Evolutionary conservation across 768 basidiomycete species (phyloP), one percentile per base, ranked within the genome.

Genomic region (Serendipita sp.): DNA sequence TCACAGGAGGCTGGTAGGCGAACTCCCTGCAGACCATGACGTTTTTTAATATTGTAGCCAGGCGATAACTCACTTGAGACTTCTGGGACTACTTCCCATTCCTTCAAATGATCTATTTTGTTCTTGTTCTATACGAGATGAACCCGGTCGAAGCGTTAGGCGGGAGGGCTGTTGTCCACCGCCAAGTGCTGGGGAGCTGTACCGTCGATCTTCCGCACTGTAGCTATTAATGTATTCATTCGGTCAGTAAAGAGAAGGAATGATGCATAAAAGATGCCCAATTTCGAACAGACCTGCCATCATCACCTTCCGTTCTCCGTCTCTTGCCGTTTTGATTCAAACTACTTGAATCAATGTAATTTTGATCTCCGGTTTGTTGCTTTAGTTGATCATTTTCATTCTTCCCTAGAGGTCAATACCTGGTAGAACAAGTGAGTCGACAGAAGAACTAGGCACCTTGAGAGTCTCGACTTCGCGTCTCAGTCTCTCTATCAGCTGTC

Each of bases 401-500:
- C 48, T 51, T 18, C 18, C 48, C 5, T 5, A n/a, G n/a, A 32
- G 30, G 30, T 51, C 30, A 51, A 32, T 51, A n/a, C 8, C 48
- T 8, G 7, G 48, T n/a, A 18, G 48, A 3, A 5, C 1, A n/a
- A 41, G 41, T 5, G 41, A 41, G 41, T 13, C 7, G 13, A 41
- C 48, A n/a, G n/a, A 18, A 51, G 48, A 51, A 8, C 8, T 8
- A 2, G n/a, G 30, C 23, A 60, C 56, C 56, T 38, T 60, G 16
- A 60, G 34, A 1, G 30, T 10, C 23, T 46, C 71, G 15, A 75
- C 68, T 51, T 84, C 81, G 3, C 74, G 74, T 69, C 79, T 83
- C 7, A 83, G 70, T 10, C 80, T 78, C 28, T 85, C 82, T 16
- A 85, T 75, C 10, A 81, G 67, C 3, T 71, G 72, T 5, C 81